Conservation (phyloP, 2,329 filamentous ascomycete genomes). For the Alternaria tenuissima region DNA sequence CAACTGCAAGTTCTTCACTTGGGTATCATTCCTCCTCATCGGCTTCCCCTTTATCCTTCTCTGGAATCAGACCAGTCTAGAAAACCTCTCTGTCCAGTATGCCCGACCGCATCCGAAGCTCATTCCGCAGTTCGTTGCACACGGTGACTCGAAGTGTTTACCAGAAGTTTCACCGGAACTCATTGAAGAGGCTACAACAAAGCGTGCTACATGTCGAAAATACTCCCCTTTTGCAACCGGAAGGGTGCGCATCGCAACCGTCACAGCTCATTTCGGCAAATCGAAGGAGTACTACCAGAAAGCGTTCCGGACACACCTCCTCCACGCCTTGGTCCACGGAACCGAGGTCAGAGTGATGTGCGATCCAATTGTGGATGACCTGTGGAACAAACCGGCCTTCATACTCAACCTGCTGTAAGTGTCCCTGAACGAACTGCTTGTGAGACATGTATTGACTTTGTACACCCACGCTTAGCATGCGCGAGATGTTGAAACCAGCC, state of each 20-base stretch:
- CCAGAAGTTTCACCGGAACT: slow-evolving; percentile 19
- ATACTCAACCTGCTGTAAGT: slow-evolving; percentile 49
- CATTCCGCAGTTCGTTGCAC: slow-evolving; percentile 21
- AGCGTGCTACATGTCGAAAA: slow-evolving; percentile 24
- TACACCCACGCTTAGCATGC: slow-evolving; percentile 19
- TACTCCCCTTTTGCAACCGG: slow-evolving; percentile 23
- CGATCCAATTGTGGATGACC: slow-evolving; percentile 52
- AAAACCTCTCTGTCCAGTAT: slow-evolving; percentile 18
- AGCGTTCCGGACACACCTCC: slow-evolving; percentile 52
- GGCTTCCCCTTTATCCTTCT: slow-evolving; percentile 12
- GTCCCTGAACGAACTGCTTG: too few relatives aligned
- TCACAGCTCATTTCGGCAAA: slow-evolving; percentile 52
- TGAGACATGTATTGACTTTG: too few relatives aligned
- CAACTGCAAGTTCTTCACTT: slow-evolving; percentile 9
- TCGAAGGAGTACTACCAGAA: slow-evolving; percentile 51
- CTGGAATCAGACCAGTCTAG: slow-evolving; percentile 9
- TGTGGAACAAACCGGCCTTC: slow-evolving; percentile 58
- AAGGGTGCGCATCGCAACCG: slow-evolving; percentile 45
- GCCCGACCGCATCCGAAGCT: slow-evolving; percentile 8
- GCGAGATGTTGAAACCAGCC: slow-evolving; percentile 47
- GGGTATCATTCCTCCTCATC: slow-evolving; percentile 13
- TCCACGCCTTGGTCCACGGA: slow-evolving; percentile 42
- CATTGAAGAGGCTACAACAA: slow-evolving; percentile 18
- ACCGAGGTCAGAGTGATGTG: slow-evolving; percentile 56
- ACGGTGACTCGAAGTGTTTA: slow-evolving; percentile 27